Conservation (phyloP, 2,329 filamentous ascomycete species). For the Phoma sp. region DNA sequence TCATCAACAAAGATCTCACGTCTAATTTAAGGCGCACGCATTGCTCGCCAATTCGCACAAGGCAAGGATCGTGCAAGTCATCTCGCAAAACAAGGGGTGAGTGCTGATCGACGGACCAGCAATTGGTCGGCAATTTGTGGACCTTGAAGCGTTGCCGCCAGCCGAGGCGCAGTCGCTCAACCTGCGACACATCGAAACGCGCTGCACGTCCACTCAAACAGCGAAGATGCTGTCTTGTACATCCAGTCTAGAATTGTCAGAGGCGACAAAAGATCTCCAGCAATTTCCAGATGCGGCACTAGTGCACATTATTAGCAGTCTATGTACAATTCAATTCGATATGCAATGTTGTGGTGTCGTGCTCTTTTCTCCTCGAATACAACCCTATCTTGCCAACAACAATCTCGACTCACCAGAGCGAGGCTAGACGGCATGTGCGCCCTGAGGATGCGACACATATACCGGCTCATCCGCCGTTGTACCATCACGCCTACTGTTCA, state of each 20-base stretch:
- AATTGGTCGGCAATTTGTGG: conserved; percentile 27
- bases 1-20: conserved; percentile 25
- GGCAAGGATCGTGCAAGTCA: conserved; percentile 20
- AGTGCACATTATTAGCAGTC: too few relatives aligned
- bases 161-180: conserved; percentile 39
- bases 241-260: too few relatives aligned
- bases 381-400: too few relatives aligned
- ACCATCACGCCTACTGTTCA: background rate
- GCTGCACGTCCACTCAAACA: conserved; percentile 15
- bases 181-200: conserved; percentile 42
- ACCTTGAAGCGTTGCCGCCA: conserved; percentile 30
- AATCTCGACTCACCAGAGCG: too few relatives aligned
- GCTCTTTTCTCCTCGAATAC: too few relatives aligned
- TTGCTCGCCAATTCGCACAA: conserved; percentile 18
- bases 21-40: conserved; percentile 33
- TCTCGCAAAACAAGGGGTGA: conserved; percentile 20
- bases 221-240: too few relatives aligned
- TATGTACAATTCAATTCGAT: too few relatives aligned
- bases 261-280: too few relatives aligned
- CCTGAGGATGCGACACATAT: conserved; percentile 7
- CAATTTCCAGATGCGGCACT: too few relatives aligned
- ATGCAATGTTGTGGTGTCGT: too few relatives aligned
- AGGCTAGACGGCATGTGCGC: conserved; percentile 5
- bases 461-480: conserved; percentile 5
- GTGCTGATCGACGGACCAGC: conserved; percentile 20